phyloP scores from a whole-genome alignment of 164 flowering plant species.

The Pachysandra terminalis region DNA sequence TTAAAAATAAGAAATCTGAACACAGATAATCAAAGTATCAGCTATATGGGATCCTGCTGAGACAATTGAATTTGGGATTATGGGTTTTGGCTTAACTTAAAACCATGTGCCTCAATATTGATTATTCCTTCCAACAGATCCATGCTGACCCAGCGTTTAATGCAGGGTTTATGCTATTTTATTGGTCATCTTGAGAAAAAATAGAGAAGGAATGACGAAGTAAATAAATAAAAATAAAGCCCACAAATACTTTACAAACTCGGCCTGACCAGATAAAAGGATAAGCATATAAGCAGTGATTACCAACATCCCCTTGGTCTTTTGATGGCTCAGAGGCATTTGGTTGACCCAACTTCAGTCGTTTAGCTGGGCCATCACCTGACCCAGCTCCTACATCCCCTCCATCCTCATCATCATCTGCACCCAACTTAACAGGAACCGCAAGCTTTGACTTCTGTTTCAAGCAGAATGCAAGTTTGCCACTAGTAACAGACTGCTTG shows the following conservation, averaged over 20 bases:
- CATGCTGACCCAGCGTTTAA: no score
- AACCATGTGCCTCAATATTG: no score
- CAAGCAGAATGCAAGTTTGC: conserved; percentile 97
- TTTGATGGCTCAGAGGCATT: conserved; percentile 36
- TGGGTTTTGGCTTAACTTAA: no score
- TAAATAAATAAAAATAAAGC: no score
- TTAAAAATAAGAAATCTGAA: no score
- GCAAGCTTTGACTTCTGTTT: conserved; percentile 89
- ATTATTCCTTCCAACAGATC: no score
- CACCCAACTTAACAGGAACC: conserved; percentile 71
- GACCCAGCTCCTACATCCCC: conserved; percentile 31
- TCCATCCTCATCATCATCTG: conserved; percentile 83
- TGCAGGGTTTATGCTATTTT: no score
- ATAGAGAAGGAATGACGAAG: background rate
- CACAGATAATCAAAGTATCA: no score
- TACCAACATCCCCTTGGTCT: conserved; percentile 74
- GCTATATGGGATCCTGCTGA: no score
- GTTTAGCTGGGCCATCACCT: conserved; percentile 47
- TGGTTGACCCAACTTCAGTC: conserved; percentile 53
- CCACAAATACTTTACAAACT: no score
- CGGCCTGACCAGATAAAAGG: conserved; percentile 4
- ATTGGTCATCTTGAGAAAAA: background rate
- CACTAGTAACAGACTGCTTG: conserved; percentile 38
- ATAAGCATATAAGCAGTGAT: conserved; percentile 41
- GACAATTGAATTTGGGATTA: no score